A percentile compares a stretch with the other conserved stretches of the same genome.
phyloP scores from a whole-genome alignment of 768 basidiomycete species.

The Tulasnella sp. region DNA sequence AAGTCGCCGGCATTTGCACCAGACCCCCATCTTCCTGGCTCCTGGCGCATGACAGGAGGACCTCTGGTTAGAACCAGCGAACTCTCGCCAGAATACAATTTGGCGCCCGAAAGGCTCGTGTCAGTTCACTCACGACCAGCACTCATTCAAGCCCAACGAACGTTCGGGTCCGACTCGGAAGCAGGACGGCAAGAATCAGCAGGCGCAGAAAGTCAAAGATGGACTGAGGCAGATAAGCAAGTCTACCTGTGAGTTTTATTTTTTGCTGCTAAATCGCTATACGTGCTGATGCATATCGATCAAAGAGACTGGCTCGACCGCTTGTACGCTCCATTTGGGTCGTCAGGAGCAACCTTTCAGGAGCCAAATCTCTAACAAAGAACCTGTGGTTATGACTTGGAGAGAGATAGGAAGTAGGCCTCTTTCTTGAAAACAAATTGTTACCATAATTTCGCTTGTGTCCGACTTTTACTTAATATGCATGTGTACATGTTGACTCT shows the following conservation, averaged over 20 bases:
- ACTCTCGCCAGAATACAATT: not conserved
- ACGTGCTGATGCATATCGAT: not conserved
- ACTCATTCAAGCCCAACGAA: too few relatives aligned
- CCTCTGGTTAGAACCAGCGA: not conserved
- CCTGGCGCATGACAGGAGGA: not conserved
- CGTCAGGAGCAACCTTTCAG: too few relatives aligned
- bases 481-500: too few relatives aligned
- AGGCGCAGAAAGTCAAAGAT: not conserved
- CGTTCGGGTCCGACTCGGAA: too few relatives aligned
- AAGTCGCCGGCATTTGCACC: not conserved
- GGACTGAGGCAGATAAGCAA: not conserved
- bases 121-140: too few relatives aligned
- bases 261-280: not conserved
- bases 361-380: too few relatives aligned
- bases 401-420: too few relatives aligned
- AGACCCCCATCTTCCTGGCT: not conserved
- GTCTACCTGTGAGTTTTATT: not conserved
- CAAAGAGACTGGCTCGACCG: not conserved
- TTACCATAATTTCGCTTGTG: too few relatives aligned
- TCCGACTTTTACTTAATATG: too few relatives aligned
- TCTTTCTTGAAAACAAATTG: too few relatives aligned
- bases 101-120: not conserved
- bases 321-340: not conserved
- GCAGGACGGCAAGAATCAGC: not conserved
- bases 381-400: too few relatives aligned